phyloP scores from a whole-genome alignment of 257 asterid genomes.

The Mitragyna speciosa region DNA sequence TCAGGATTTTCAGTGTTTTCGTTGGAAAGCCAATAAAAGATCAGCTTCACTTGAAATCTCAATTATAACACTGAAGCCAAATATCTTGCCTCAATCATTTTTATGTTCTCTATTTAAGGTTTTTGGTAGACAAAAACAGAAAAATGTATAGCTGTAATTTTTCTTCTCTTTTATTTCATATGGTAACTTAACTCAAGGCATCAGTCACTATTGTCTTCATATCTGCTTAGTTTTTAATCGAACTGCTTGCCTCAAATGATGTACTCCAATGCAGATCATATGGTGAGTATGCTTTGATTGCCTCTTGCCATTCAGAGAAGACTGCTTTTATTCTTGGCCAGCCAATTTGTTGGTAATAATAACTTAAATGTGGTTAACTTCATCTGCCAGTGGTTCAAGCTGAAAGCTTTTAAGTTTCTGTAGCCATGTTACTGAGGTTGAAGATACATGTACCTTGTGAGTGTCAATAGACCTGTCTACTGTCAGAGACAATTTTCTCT shows the following conservation, averaged over 20 bases:
- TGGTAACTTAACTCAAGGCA: no score
- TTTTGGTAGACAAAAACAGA: no score
- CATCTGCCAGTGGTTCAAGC: neutral
- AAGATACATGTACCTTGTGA: conserved; percentile 31
- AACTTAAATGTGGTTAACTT: neutral
- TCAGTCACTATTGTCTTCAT: no score
- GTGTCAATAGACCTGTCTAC: conserved; percentile 34
- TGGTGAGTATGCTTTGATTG: no score
- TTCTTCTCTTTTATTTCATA: no score
- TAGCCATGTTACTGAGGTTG: conserved; percentile 26
- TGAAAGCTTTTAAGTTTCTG: neutral
- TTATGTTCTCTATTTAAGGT: no score
- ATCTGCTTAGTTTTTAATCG: neutral
- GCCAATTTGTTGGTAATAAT: neutral
- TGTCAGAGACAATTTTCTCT: conserved; percentile 30
- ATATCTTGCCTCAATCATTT: no score
- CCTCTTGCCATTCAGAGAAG: neutral
- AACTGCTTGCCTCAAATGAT: neutral
- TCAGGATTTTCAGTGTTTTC: neutral
- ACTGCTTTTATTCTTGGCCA: neutral
- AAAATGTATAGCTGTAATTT: no score
- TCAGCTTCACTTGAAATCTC: neutral
- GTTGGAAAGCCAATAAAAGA: neutral
- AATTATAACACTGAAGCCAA: neutral
- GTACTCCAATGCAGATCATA: conserved; percentile 3